A percentile compares a stretch with the other conserved stretches of the same genome.
phyloP scores from a whole-genome alignment of 495 filamentous ascomycete genomes.

The Chaetomium cochliodes region DNA sequence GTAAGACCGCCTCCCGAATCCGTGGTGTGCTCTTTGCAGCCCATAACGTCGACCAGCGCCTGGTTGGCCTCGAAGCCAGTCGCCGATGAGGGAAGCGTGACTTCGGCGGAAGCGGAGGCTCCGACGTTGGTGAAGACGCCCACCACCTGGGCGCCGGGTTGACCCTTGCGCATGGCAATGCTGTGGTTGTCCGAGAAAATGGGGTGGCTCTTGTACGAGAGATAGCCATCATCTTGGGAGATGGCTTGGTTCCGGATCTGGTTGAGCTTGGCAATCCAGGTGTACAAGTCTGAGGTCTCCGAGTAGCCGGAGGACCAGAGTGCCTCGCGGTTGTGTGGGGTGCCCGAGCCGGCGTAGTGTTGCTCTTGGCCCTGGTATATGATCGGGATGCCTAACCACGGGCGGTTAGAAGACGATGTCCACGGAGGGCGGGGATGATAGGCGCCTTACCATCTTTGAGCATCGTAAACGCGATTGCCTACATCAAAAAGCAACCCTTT shows the following conservation, averaged over 20 bases:
- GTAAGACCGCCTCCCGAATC: conserved; percentile 46
- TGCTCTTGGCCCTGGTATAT: conserved; percentile 67
- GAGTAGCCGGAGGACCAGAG: conserved; percentile 68
- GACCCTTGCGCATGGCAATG: conserved; percentile 66
- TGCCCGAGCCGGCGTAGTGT: conserved; percentile 56
- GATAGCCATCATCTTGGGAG: conserved; percentile 44
- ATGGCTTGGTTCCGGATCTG: conserved; percentile 59
- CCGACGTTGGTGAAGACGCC: conserved; percentile 63
- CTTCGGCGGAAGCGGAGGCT: conserved; percentile 44
- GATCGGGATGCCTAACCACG: conserved; percentile 42
- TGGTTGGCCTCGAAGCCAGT: conserved; percentile 42
- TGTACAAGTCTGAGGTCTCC: conserved; percentile 60
- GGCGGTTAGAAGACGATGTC: not conserved
- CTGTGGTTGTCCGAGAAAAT: conserved; percentile 57
- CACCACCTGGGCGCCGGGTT: conserved; percentile 53
- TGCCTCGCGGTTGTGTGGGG: conserved; percentile 70
- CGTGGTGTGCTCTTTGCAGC: conserved; percentile 46
- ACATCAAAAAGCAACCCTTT: conserved; percentile 26
- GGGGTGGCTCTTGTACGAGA: conserved; percentile 54
- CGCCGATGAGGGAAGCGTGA: conserved; percentile 46
- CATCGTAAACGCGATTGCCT: conserved; percentile 69
- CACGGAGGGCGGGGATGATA: not conserved
- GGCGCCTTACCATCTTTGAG: conserved; percentile 53
- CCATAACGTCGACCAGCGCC: conserved; percentile 51
- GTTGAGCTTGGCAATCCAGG: conserved; percentile 53